Base-by-base conservation (phyloP, 2,329 filamentous ascomycete species). In the Paecilomyces variotii region DNA sequence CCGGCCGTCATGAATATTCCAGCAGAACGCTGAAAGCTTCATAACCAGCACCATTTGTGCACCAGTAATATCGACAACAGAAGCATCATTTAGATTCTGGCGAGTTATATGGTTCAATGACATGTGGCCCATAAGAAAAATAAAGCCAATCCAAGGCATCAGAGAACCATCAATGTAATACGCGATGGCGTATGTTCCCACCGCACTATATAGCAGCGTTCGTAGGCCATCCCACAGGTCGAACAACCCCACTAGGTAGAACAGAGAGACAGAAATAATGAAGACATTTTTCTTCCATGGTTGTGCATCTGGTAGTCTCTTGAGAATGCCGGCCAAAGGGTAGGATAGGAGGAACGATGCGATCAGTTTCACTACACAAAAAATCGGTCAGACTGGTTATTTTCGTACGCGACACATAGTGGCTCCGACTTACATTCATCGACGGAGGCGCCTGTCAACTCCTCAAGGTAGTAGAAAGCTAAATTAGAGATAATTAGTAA, bases 41-140 rank as follows among this genome's bases (percentile, higher is more conserved):
- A 99, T 99, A 62, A 97, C 87, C 66, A 97, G 78, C 34, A 99
- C 94, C 94, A 99, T 99, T 74, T 99, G 94, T 1, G 93, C 91
- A 61, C 83, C 92, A 0, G 93, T 97, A 65, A 99, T 92, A 72
- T 99, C 94, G 60, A 96, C 81, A 1, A 78, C 75, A 45, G 83
- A 80, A 0, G 89, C 84, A 61, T 85, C 81, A 65, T 88, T 81
- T 45, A 82, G 78, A 45, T 86, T 83, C 74, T 96, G 91, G 45
- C 95, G 89, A 59, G 84, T 79, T 62, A 99, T 87, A 73, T 99
- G 94, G 72, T 86, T 96, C 67, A 93, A 73, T 53, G 92, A 93
- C 88, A 97, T 90, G 76, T 99, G 93, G 57, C 87, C 87, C 93
- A 99, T 97, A 59, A 96, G 79, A 70, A 96, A 97, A 55, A 90